These are phyloP conservation scores for Paraphaeosphaeria sporulosa DNA, from an alignment of 2,329 filamentous ascomycete genomes.

Conservation along the genomic window DNA sequence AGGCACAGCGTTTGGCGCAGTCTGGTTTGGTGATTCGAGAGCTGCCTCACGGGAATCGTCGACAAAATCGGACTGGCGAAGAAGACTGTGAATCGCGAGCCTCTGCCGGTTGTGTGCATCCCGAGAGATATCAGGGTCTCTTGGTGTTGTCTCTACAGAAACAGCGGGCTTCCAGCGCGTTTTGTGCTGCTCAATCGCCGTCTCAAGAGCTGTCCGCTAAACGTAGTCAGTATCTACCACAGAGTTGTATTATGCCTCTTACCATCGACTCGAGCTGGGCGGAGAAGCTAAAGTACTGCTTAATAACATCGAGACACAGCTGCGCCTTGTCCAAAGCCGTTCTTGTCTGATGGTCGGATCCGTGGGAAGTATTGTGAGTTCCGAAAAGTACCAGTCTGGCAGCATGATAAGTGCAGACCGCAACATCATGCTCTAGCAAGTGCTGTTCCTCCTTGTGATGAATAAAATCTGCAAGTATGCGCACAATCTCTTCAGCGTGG, in stretches of 20 bases:
- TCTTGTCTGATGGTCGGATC: not conserved
- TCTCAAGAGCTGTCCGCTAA: not conserved
- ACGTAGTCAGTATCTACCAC: not conserved
- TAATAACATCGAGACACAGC: constrained; percentile 3
- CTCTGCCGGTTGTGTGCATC: constrained; percentile 4
- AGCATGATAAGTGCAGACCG: constrained; percentile 4
- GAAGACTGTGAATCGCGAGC: constrained; percentile 1
- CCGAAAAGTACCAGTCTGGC: not conserved
- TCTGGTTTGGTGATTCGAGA: not conserved
- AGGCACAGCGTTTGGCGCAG: not conserved
- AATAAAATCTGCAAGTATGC: not conserved
- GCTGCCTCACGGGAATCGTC: constrained; percentile 4
- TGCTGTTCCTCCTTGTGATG: constrained; percentile 6
- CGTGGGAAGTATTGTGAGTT: not conserved
- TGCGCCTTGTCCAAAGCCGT: constrained; percentile 4
- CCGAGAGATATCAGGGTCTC: not conserved
- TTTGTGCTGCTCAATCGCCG: constrained; percentile 3
- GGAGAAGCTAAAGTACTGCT: constrained; percentile 3
- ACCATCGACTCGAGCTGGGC: constrained; percentile 3
- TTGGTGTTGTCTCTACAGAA: not conserved
- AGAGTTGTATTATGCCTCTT: not conserved
- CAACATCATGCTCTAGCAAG: constrained; percentile 1
- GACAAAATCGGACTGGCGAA: constrained; percentile 5
- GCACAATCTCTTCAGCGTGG: constrained; percentile 5
- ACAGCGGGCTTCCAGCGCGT: not conserved